These are phyloP conservation scores for Ambispora gerdemannii DNA, from an alignment of 192 early-diverging fungal species.

Conservation along the genomic window DNA sequence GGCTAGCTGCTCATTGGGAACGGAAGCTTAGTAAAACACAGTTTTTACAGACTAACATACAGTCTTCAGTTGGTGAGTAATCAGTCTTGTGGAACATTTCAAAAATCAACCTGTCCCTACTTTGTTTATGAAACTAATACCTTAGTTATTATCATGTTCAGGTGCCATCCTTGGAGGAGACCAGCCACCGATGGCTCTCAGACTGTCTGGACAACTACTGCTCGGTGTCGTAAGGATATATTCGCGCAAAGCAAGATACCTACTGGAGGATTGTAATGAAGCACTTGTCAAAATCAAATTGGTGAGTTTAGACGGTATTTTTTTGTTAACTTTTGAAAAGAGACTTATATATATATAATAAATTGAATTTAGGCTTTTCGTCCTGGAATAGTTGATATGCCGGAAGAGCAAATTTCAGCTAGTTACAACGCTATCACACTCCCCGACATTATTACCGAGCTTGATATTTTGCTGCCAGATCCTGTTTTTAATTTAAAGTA, in stretches of 20 bases:
- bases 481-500: conserved; percentile 44
- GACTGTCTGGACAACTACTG: conserved; percentile 93
- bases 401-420: conserved; percentile 67
- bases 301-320: conserved; percentile 60
- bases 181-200: conserved; percentile 85
- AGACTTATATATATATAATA: no score
- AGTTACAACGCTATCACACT: conserved; percentile 83
- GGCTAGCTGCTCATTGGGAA: conserved; percentile 98
- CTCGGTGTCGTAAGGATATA: conserved; percentile 94
- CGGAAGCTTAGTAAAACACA: conserved; percentile 94
- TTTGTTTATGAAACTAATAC: not conserved
- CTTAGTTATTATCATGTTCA: conserved; percentile 30
- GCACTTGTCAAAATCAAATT: conserved; percentile 93
- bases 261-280: conserved; percentile 97
- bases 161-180: conserved; percentile 78
- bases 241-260: conserved; percentile 92
- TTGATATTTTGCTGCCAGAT: conserved; percentile 86
- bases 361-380: conserved; percentile 66
- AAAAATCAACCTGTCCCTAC: not conserved
- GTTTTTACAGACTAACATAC: conserved; percentile 90
- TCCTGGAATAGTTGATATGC: conserved; percentile 82
- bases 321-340: no score
- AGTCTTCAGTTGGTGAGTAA: conserved; percentile 71
- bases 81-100: no score
- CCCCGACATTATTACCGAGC: conserved; percentile 81